Evolutionary conservation across 2,329 filamentous ascomycete species (phyloP).

Genomic region (Hortaea sp.): DNA sequence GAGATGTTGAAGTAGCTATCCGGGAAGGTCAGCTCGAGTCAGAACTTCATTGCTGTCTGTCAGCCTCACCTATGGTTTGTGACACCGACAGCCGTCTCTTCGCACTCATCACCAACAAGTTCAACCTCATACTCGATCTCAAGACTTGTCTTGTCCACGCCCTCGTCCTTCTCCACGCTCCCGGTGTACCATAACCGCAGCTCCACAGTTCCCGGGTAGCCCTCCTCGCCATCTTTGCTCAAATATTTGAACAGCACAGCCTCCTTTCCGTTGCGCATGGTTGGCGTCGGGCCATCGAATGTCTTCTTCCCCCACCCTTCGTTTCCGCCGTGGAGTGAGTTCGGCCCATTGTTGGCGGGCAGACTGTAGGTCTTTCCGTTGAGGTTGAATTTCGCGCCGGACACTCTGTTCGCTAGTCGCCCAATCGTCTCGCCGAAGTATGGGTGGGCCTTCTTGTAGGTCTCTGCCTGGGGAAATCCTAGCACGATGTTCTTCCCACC

Average conservation of each 20-base stretch:
- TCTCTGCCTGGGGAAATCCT: slow-evolving; percentile 64
- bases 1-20: slow-evolving; percentile 59
- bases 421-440: slow-evolving; percentile 94
- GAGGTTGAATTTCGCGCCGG: slow-evolving; percentile 59
- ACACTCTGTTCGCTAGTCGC: slow-evolving; percentile 69
- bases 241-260: slow-evolving; percentile 40
- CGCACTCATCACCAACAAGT: slow-evolving; percentile 58
- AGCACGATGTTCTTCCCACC: slow-evolving; percentile 79
- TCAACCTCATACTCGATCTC: slow-evolving; percentile 85
- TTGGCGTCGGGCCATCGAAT: slow-evolving; percentile 61
- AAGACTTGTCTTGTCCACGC: slow-evolving; percentile 58
- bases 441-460: slow-evolving; percentile 67
- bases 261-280: slow-evolving; percentile 38
- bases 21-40: slow-evolving; percentile 2
- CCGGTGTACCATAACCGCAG: slow-evolving; percentile 69
- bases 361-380: slow-evolving; percentile 64
- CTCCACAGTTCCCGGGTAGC: slow-evolving; percentile 78
- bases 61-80: slow-evolving; percentile 76
- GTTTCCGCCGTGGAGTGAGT: slow-evolving; percentile 48
- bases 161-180: slow-evolving; percentile 52
- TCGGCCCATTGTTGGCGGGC: slow-evolving; percentile 64
- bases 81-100: slow-evolving; percentile 87
- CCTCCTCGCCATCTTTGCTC: slow-evolving; percentile 76
- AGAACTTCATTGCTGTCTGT: neutral
- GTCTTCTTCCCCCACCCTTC: slow-evolving; percentile 73